Conservation (phyloP, 2,329 filamentous ascomycete species). For the Arthrobotrys megalospora region DNA sequence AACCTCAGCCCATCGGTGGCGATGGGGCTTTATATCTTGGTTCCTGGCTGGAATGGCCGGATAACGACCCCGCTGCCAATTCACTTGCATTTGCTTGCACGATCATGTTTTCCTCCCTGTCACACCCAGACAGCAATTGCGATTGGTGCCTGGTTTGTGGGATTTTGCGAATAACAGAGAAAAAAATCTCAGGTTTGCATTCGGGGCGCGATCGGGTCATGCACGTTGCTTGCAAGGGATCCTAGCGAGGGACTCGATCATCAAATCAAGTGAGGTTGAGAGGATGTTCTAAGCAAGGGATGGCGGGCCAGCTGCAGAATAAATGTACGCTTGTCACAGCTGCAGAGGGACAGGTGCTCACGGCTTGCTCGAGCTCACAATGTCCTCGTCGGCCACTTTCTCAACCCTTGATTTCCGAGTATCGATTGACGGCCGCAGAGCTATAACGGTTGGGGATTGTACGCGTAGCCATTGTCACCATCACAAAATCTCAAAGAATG, state of each 20-base stretch:
- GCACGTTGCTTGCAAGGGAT: slow-evolving; percentile 25
- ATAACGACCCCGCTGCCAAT: slow-evolving; percentile 16
- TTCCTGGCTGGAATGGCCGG: slow-evolving; percentile 15
- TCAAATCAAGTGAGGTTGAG: slow-evolving; percentile 24
- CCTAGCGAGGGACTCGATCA: slow-evolving; percentile 20
- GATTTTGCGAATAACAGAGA: slow-evolving; percentile 4
- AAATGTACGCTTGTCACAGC: slow-evolving; percentile 10
- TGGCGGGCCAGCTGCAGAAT: slow-evolving; percentile 11
- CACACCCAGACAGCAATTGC: slow-evolving; percentile 9
- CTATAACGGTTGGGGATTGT: not conserved
- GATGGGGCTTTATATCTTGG: slow-evolving; percentile 29
- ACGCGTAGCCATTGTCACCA: not conserved
- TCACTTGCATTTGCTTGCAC: slow-evolving; percentile 7
- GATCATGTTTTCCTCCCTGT: slow-evolving; percentile 15
- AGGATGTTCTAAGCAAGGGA: slow-evolving; percentile 29
- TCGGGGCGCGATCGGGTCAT: slow-evolving; percentile 20
- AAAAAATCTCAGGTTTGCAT: not conserved
- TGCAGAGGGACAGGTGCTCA: slow-evolving; percentile 6
- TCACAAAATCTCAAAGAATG: not conserved
- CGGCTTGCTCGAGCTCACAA: not conserved
- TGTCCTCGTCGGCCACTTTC: slow-evolving; percentile 8
- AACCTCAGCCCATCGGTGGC: slow-evolving; percentile 1
- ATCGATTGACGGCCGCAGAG: not conserved
- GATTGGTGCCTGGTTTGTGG: slow-evolving; percentile 21
- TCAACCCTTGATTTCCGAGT: not conserved